Conservation (phyloP, 805 yeast species). For the Candida manassasensis region DNA sequence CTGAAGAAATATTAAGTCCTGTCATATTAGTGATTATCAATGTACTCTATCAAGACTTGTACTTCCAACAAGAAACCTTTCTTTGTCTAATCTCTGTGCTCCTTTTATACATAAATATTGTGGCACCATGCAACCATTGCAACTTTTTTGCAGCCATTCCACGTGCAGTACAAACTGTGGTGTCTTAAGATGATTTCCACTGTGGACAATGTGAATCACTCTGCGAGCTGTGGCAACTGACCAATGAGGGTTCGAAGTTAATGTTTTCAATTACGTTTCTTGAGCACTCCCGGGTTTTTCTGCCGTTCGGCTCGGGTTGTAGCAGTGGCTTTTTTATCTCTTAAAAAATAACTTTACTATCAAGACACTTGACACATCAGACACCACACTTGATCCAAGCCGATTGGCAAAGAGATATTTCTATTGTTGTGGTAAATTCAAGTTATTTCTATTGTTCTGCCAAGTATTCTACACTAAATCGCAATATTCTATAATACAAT, state of each 20-base stretch:
- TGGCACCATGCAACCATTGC: background rate
- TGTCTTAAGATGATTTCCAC: background rate
- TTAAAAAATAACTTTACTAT: too few relatives aligned
- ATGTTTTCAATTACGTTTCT: background rate
- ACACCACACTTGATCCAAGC: too few relatives aligned
- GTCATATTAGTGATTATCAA: slow-evolving; percentile 10
- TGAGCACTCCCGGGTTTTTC: background rate
- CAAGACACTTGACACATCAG: too few relatives aligned
- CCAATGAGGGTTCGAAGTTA: background rate
- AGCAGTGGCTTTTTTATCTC: background rate
- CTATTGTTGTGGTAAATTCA: too few relatives aligned
- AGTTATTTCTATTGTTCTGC: too few relatives aligned
- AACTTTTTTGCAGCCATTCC: background rate
- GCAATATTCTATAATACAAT: too few relatives aligned
- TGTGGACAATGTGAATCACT: background rate
- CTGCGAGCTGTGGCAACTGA: background rate
- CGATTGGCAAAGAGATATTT: too few relatives aligned
- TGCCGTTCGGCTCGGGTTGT: background rate
- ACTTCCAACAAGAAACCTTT: background rate
- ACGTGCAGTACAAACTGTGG: background rate
- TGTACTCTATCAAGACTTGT: too few relatives aligned
- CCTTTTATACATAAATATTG: background rate
- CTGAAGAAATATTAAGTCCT: slow-evolving; percentile 13
- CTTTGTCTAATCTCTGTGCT: background rate
- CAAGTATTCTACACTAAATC: too few relatives aligned